These are phyloP conservation scores for Hibiscus tridactylites DNA, from an alignment of 345 rosid genomes.

Conservation along the genomic window DNA sequence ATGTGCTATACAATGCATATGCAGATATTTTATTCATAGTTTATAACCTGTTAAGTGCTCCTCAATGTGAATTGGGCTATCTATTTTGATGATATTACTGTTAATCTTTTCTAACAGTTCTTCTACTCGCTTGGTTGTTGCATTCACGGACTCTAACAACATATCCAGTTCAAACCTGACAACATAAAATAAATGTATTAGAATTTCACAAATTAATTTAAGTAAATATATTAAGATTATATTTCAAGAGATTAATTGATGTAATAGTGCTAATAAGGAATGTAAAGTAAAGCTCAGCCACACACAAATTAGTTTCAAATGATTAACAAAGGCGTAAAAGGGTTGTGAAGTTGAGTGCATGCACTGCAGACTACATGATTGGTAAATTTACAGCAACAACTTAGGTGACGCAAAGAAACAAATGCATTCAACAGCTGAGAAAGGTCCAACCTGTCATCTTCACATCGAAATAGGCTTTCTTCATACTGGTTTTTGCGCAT, in stretches of 20 bases:
- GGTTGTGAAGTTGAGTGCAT: background rate
- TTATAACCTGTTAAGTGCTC: conserved; percentile 78
- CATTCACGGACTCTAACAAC: conserved; percentile 87
- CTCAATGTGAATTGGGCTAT: conserved; percentile 50
- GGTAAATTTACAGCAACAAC: background rate
- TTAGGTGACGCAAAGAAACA: background rate
- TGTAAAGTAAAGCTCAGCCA: background rate
- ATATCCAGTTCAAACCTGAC: conserved; percentile 96
- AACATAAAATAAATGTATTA: conserved; percentile 12
- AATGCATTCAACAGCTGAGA: background rate
- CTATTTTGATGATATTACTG: conserved; percentile 47
- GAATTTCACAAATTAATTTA: conserved; percentile 1
- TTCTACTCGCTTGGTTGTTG: conserved; percentile 74
- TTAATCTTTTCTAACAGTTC: conserved; percentile 68
- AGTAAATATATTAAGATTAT: background rate
- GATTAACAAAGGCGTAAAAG: background rate
- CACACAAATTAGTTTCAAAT: background rate
- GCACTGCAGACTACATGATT: background rate
- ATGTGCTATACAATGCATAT: background rate
- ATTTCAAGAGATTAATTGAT: background rate
- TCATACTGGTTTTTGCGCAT: conserved; percentile 98
- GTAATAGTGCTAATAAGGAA: background rate
- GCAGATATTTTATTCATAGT: conserved; percentile 5
- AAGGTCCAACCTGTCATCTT: conserved; percentile 83
- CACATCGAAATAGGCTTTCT: conserved; percentile 89